Evolutionary conservation across 306 rosid species (phyloP).

Genomic region (Medicago ruthenica): DNA sequence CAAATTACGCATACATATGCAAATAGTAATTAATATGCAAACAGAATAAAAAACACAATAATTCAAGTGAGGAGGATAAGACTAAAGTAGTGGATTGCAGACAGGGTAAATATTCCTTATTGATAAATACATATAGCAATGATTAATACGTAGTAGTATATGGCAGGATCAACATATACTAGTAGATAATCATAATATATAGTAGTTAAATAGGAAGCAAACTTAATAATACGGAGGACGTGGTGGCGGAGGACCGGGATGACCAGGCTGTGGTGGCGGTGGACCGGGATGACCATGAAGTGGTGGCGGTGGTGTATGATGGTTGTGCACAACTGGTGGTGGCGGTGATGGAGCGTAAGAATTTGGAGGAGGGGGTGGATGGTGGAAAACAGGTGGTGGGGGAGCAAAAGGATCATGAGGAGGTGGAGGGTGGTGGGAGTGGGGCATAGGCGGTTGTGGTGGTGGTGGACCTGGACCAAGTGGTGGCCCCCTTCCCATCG

Average conservation of each 20-base stretch:
- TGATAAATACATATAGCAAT: not conserved
- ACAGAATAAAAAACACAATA: no score
- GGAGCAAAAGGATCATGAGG: constrained; percentile 30
- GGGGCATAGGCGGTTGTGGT: constrained; percentile 20
- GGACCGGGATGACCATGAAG: constrained; percentile 25
- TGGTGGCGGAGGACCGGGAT: constrained; percentile 27
- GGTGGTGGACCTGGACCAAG: constrained; percentile 16
- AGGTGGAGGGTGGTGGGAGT: constrained; percentile 1
- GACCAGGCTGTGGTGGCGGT: not conserved
- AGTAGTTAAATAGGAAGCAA: not conserved
- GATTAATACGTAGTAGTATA: not conserved
- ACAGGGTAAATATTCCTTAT: no score
- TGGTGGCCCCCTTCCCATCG: not conserved
- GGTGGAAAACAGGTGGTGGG: constrained; percentile 16
- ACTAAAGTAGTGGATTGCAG: no score
- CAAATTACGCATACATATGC: no score
- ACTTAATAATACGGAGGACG: constrained; percentile 30
- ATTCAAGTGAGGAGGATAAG: no score
- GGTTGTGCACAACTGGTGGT: not conserved
- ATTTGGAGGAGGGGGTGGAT: constrained; percentile 7
- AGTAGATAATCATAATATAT: not conserved
- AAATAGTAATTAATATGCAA: no score
- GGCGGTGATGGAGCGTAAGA: constrained; percentile 1
- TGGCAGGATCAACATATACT: not conserved
- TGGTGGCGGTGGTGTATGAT: not conserved